These are phyloP conservation scores for Davidsoniella virescens DNA, from an alignment of 2,329 filamentous ascomycete species.

Conservation along the genomic window DNA sequence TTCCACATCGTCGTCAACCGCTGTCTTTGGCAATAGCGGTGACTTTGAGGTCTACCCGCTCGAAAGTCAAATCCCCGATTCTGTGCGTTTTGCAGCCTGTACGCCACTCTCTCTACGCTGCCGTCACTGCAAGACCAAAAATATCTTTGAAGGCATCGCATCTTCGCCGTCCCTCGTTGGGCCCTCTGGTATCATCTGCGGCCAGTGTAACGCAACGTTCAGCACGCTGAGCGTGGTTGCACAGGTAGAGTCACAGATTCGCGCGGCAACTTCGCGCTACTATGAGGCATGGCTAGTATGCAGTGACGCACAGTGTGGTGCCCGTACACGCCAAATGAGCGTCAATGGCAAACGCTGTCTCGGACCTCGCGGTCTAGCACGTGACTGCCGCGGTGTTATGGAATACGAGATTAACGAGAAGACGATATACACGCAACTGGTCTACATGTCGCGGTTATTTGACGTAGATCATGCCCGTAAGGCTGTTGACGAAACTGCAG, in stretches of 20 bases:
- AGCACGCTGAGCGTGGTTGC: constrained; percentile 60
- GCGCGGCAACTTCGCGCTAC: constrained; percentile 63
- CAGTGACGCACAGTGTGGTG: constrained; percentile 74
- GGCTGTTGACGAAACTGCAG: constrained; percentile 28
- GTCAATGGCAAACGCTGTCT: constrained; percentile 86
- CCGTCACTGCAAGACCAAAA: constrained; percentile 56
- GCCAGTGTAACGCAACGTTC: constrained; percentile 48
- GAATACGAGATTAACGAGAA: constrained; percentile 76
- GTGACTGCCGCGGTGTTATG: constrained; percentile 78
- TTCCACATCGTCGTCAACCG: constrained; percentile 26
- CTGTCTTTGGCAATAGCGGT: background rate
- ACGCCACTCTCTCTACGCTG: constrained; percentile 63
- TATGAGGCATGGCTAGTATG: constrained; percentile 88
- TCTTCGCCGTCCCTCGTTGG: constrained; percentile 43
- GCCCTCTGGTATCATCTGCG: constrained; percentile 60
- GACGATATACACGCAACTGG: constrained; percentile 82
- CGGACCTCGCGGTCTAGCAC: constrained; percentile 68
- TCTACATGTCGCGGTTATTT: constrained; percentile 74
- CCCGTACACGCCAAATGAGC: constrained; percentile 76
- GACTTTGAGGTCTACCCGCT: constrained; percentile 72
- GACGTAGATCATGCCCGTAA: constrained; percentile 69
- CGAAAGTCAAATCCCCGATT: constrained; percentile 86
- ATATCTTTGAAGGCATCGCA: constrained; percentile 61
- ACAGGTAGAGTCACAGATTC: constrained; percentile 74
- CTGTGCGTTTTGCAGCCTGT: constrained; percentile 73